Conservation (phyloP, 805 yeast genomes). For the Candida pini region DNA sequence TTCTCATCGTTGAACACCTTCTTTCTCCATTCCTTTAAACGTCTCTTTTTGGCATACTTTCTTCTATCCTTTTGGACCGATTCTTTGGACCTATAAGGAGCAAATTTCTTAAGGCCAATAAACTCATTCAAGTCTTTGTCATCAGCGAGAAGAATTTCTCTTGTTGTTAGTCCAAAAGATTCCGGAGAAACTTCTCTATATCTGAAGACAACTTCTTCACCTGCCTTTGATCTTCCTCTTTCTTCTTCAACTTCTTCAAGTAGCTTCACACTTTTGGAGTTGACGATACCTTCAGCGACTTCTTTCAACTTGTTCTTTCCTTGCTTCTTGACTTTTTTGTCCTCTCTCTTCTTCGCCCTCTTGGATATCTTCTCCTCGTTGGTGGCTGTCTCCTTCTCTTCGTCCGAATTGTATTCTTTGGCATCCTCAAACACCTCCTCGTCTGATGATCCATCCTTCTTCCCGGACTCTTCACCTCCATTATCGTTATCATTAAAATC, state of each 20-base stretch:
- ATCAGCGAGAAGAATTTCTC: conserved; percentile 87
- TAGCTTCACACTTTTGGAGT: conserved; percentile 58
- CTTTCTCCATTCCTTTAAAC: conserved; percentile 86
- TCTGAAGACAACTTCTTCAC: conserved; percentile 54
- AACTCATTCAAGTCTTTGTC: conserved; percentile 79
- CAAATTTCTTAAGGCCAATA: conserved; percentile 86
- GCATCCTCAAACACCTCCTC: conserved; percentile 36
- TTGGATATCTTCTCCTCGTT: conserved; percentile 33
- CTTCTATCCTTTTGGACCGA: conserved; percentile 70
- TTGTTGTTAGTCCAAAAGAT: conserved; percentile 73
- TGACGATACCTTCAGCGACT: conserved; percentile 74
- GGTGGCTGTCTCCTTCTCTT: conserved; percentile 19
- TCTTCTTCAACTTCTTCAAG: conserved; percentile 65
- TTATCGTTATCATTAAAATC: conserved; percentile 25
- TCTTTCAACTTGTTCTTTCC: conserved; percentile 57
- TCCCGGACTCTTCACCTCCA: conserved; percentile 13
- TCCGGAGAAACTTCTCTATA: conserved; percentile 97
- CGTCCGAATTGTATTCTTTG: conserved; percentile 26
- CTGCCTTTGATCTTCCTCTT: conserved; percentile 52
- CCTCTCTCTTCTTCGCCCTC: conserved; percentile 50
- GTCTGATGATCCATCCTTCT: conserved; percentile 33
- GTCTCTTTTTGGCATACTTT: conserved; percentile 74
- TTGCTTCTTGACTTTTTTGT: conserved; percentile 51
- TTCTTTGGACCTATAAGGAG: conserved; percentile 82
- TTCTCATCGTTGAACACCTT: conserved; percentile 65